Base-by-base conservation (phyloP, 1,284 basidiomycete species). In the Ceratobasidium sp. region DNA sequence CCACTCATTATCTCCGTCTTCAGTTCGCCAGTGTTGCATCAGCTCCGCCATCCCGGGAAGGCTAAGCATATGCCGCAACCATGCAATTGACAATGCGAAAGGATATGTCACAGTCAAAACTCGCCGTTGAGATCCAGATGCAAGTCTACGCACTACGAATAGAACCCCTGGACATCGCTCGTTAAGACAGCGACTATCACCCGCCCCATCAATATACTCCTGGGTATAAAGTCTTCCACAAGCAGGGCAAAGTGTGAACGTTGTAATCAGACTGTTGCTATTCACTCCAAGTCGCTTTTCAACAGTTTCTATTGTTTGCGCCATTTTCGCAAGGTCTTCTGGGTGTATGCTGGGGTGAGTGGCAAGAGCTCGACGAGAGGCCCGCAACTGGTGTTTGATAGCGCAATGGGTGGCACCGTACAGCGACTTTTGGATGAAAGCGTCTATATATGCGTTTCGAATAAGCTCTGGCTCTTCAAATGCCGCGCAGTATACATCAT, bases 21-120 rank as follows among this genome's bases (percentile, higher is more conserved):
- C 26, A 16, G n/a, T 48, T 32, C 41, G 39, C 60, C 60, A 62
- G 28, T 26, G 46, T 30, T 62, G 60, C 41, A 62, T 43, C 1
- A 62, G 28, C 26, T 62, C 60, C 8, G 46, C n/a, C 32, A 39
- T 53, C 18, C 62, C 62, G 39, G 46, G 16, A 34, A 65, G 62
- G 26, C 28, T 50, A 18, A 65, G 21, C n/a, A 65, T 65, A 28
- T 65, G 62, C 5, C 26, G 4, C 1, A 65, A n/a, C 62, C 45
- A 65, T 6, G 62, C 46, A 53, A 65, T 65, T 1, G 48, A 48
- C 4, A 34, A 65, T 14, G 46, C 48, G 26, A 45, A 65, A 1
- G 48, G 62, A 30, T 36, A 65, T 1, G 62, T 65, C 10, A 65
- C n/a, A 8, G 36, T 34, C 6, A 48, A 52, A 30, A 65, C 62